phyloP scores from a whole-genome alignment of 176 grass and related monocot species.

The Cenchrus americanus region DNA sequence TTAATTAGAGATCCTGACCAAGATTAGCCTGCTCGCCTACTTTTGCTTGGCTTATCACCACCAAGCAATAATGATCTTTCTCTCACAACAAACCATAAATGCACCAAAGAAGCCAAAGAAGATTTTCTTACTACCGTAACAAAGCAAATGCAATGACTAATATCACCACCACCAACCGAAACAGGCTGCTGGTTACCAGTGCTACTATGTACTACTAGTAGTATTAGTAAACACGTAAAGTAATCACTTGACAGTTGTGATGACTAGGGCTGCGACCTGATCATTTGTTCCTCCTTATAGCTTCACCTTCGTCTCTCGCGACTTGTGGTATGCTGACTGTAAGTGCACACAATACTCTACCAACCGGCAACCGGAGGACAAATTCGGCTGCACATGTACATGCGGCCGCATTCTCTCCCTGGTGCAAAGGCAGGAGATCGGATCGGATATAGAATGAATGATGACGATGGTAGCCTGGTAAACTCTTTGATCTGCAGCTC shows the following conservation, averaged over 20 bases:
- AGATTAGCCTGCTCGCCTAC: slow-evolving; percentile 29
- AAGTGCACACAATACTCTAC: background rate
- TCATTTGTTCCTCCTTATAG: slow-evolving; percentile 29
- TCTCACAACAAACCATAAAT: too few relatives aligned
- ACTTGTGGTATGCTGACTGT: background rate
- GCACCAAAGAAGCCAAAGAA: too few relatives aligned
- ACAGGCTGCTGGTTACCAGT: background rate
- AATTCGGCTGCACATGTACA: slow-evolving; percentile 37
- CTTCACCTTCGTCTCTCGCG: background rate
- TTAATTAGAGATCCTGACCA: background rate
- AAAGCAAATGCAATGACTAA: too few relatives aligned
- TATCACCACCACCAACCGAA: too few relatives aligned
- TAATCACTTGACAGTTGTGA: background rate
- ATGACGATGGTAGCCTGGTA: background rate
- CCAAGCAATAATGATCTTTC: too few relatives aligned
- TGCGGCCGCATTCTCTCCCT: slow-evolving; percentile 23
- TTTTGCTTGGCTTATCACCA: too few relatives aligned
- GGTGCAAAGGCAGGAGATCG: background rate
- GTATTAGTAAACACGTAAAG: background rate
- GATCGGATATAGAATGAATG: slow-evolving; percentile 24
- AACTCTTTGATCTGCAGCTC: background rate
- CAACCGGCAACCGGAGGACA: background rate
- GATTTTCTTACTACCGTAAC: too few relatives aligned
- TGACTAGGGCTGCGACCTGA: slow-evolving; percentile 28
- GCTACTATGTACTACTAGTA: background rate